Percentiles rank a stretch among this genome's conserved stretches.
Evolutionary conservation across 2,329 filamentous ascomycete species (phyloP).

Genomic region (Pseudogymnoascus destructans): DNA sequence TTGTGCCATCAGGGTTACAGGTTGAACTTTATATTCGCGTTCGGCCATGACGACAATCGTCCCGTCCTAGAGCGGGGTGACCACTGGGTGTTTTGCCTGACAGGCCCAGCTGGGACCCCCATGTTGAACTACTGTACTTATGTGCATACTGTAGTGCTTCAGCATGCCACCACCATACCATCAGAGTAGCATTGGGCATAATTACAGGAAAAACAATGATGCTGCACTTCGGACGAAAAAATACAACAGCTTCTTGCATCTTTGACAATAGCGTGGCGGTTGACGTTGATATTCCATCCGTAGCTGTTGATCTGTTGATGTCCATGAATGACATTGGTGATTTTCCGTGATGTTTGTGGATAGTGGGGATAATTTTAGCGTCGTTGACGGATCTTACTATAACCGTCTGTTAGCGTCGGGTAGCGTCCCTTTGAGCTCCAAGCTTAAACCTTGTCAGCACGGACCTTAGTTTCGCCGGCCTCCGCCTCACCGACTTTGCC

Average conservation of each 20-base stretch:
- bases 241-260: background rate
- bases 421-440: background rate
- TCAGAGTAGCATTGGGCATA: background rate
- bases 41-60: background rate
- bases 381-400: background rate
- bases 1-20: background rate
- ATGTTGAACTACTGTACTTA: background rate
- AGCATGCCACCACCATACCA: background rate
- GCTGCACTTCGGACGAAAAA: background rate
- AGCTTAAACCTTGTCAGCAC: background rate
- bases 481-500: background rate
- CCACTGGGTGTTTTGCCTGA: background rate
- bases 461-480: background rate
- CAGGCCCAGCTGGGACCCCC: background rate
- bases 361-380: background rate
- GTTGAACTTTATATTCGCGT: background rate
- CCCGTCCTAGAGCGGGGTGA: background rate
- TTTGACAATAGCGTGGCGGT: background rate
- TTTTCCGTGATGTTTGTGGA: background rate
- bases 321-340: background rate
- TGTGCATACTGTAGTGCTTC: background rate
- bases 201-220: background rate
- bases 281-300: background rate
- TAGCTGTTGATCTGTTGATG: background rate
- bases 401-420: background rate